Conservation (phyloP, 495 filamentous ascomycete species). For the Neurospora intermedia region DNA sequence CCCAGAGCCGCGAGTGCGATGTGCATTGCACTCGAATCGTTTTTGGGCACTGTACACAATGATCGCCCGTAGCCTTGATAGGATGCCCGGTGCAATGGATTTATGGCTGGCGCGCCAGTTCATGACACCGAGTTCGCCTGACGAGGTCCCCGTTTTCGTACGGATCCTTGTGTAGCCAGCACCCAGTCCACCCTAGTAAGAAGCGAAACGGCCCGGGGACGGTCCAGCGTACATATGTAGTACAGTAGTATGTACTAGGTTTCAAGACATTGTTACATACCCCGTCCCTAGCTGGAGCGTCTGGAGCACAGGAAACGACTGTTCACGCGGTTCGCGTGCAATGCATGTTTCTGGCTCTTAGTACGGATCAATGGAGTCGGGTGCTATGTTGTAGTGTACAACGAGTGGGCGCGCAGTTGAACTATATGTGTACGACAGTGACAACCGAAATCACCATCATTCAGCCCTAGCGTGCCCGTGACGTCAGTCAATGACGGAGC, state of each 20-base stretch:
- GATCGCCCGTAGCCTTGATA: not conserved
- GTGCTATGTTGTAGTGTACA: not conserved
- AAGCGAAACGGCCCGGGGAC: not conserved
- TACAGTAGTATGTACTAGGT: not conserved
- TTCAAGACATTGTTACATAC: not conserved
- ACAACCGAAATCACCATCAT: not conserved
- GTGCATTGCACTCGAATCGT: not conserved
- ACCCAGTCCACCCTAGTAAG: not conserved
- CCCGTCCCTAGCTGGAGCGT: not conserved
- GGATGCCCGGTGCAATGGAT: not conserved
- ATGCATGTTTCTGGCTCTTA: not conserved
- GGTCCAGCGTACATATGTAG: not conserved
- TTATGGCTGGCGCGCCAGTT: not conserved
- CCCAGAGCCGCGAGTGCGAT: not conserved
- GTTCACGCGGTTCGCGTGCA: not conserved
- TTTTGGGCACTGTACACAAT: not conserved
- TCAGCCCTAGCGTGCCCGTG: not conserved
- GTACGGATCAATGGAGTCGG: not conserved
- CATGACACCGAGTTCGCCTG: not conserved
- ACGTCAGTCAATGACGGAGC: not conserved
- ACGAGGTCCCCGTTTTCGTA: not conserved
- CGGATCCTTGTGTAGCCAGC: not conserved
- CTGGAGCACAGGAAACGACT: not conserved
- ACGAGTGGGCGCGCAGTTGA: not conserved
- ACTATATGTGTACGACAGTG: not conserved